A percentile compares a stretch with the other conserved stretches of the same genome.
Evolutionary conservation across 352 stramenopile genomes (phyloP).

Genomic region (Phytopythium helicoides): DNA sequence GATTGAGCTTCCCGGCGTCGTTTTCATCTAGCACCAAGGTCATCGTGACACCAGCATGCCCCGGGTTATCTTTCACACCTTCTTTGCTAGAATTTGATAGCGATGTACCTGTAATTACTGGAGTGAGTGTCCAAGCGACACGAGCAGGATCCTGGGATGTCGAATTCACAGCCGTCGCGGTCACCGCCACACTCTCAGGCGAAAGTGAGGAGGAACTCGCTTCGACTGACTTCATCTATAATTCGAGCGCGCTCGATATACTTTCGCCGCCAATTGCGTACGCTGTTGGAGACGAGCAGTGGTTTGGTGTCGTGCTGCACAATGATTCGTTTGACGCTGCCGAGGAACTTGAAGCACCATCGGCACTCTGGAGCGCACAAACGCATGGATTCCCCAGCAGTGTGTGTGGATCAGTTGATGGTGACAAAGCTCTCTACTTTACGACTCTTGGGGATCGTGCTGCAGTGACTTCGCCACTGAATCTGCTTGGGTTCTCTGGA

Average conservation of each 20-base stretch:
- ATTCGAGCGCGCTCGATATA: slow-evolving; percentile 24
- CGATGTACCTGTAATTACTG: slow-evolving; percentile 7
- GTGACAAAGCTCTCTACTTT: slow-evolving; percentile 55
- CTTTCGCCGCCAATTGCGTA: slow-evolving; percentile 35
- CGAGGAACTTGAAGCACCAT: slow-evolving; percentile 11
- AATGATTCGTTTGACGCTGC: slow-evolving; percentile 60
- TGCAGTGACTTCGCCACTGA: slow-evolving; percentile 39
- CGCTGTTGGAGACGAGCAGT: slow-evolving; percentile 27
- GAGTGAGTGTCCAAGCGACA: slow-evolving; percentile 15
- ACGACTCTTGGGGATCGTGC: slow-evolving; percentile 52
- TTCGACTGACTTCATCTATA: slow-evolving; percentile 23
- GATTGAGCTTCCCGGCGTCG: slow-evolving; percentile 26
- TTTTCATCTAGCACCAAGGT: slow-evolving; percentile 5
- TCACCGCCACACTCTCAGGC: slow-evolving; percentile 34
- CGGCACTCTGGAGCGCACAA: slow-evolving; percentile 50
- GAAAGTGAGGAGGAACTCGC: slow-evolving; percentile 24
- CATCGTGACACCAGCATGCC: slow-evolving; percentile 32
- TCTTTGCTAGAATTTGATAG: slow-evolving; percentile 20
- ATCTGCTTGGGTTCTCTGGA: slow-evolving; percentile 50
- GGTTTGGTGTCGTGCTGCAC: slow-evolving; percentile 45
- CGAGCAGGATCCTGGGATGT: slow-evolving; percentile 21
- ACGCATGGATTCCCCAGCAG: slow-evolving; percentile 55
- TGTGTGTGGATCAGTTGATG: slow-evolving; percentile 43
- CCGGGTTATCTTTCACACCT: slow-evolving; percentile 31
- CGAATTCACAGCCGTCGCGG: slow-evolving; percentile 25